Evolutionary conservation across 2,329 filamentous ascomycete genomes (phyloP).

Genomic region (Meredithiella fracta): DNA sequence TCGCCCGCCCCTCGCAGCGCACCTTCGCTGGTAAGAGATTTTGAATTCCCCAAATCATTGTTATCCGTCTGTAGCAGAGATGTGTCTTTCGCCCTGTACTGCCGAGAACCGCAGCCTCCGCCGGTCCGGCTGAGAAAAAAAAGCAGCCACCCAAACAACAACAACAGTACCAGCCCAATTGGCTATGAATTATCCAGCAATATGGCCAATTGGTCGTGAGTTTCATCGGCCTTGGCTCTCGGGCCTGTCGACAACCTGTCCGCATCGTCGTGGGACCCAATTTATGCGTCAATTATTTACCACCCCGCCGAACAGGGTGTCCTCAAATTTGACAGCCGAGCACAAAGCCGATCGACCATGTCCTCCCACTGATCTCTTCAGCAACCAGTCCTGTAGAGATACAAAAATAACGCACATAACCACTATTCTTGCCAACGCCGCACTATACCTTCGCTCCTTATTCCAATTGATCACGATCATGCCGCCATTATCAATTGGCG

Average conservation of each 20-base stretch:
- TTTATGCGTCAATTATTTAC: constrained; percentile 9
- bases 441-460: background rate
- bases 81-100: background rate
- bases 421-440: background rate
- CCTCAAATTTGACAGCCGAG: constrained; percentile 7
- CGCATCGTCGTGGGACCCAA: background rate
- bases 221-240: background rate
- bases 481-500: background rate
- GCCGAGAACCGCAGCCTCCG: constrained; percentile 6
- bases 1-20: constrained; percentile 15
- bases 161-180: constrained; percentile 7
- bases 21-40: constrained; percentile 15
- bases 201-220: constrained; percentile 10
- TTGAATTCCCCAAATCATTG: constrained; percentile 9
- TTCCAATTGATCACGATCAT: constrained; percentile 8
- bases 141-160: background rate
- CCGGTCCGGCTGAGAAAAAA: background rate
- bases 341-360: background rate
- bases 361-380: background rate
- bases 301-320: constrained; percentile 11
- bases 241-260: background rate
- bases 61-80: constrained; percentile 10
- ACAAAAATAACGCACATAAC: constrained; percentile 9
- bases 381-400: background rate
- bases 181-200: constrained; percentile 1